Evolutionary conservation across 1,139 yeast species (phyloP).

Genomic region (Debaryomycetaceae sp.): DNA sequence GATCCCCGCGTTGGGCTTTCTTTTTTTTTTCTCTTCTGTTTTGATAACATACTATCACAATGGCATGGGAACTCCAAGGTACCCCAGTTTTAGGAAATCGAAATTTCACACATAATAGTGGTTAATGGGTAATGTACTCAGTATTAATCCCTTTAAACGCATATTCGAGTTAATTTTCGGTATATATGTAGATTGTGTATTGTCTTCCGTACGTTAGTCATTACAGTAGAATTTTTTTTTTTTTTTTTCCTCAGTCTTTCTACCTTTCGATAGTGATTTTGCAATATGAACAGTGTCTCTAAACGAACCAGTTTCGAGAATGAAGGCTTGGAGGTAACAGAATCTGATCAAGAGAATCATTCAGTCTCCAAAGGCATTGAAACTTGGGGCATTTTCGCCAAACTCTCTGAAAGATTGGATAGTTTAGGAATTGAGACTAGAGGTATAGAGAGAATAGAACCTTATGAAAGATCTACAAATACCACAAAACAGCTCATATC

Average conservation of each 20-base stretch:
- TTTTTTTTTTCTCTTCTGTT: too few relatives aligned
- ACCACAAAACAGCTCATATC: constrained; percentile 48
- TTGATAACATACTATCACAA: too few relatives aligned
- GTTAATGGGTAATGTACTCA: too few relatives aligned
- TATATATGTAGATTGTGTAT: too few relatives aligned
- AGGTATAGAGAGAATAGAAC: constrained; percentile 76
- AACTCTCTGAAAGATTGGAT: constrained; percentile 28
- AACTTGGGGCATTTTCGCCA: constrained; percentile 8
- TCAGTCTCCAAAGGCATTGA: neutral
- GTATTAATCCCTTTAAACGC: too few relatives aligned
- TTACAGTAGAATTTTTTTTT: constrained; percentile 1
- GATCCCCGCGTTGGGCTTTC: constrained; percentile 48
- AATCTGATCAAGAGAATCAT: neutral
- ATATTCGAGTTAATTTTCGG: too few relatives aligned
- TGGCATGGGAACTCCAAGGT: too few relatives aligned
- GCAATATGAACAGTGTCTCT: constrained; percentile 1
- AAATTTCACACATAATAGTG: too few relatives aligned
- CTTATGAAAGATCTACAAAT: constrained; percentile 62
- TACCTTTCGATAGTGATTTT: neutral
- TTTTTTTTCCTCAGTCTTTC: neutral
- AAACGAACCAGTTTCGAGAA: neutral
- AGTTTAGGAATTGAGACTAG: constrained; percentile 65
- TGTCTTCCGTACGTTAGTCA: neutral
- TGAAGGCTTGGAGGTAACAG: neutral
- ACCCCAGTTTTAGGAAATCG: too few relatives aligned